Base-by-base conservation (phyloP, 345 rosid species). In the Acer negundo region DNA sequence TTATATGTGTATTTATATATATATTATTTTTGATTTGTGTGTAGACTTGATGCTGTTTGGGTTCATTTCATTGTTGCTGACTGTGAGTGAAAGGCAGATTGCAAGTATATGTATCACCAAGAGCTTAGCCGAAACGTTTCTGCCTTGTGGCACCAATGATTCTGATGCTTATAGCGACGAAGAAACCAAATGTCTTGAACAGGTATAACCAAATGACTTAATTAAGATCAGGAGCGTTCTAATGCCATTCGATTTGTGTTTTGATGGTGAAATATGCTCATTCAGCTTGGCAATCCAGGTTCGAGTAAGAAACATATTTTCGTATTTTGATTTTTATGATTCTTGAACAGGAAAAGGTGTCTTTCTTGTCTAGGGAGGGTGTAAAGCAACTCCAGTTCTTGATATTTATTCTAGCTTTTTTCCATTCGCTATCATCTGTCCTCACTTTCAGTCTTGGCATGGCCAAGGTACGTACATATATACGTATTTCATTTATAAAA, bases 21-120 rank as follows among this genome's bases (percentile, higher is more conserved):
- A 31, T 31, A 44, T 3, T 1, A 11, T 26, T 8, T 31, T 56
- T 22, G 65, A 16, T 23, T 0, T 40, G 0, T 15, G 0, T 80
- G 65, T 75, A 94, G 98, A 90, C 67, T 79, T 94, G 86, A 88
- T 90, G 97, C 78, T 90, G 28, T 35, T 92, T 86, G 98, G 98
- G 61, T 94, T 94, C 87, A 84, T 90, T 70, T 92, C 98, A 10
- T 74, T 94, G 87, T 78, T 92, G 63, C 82, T 94, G 26, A 88
- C 92, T 4, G 79, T 81, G 16, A 56, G 85, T 26, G 93, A 92
- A 83, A 89, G 83, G 79, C 59, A 28, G 26, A 90, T 94, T 62
- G 87, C 96, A 16, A 89, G 67, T 1, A 90, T 92, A 7, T 94
- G 98, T 69, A 84, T 94, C 62, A 81, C 94, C 26, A 44, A 72